Evolutionary conservation across 78 protist species (phyloP).

Genomic region (Mastigamoeba balamuthi): DNA sequence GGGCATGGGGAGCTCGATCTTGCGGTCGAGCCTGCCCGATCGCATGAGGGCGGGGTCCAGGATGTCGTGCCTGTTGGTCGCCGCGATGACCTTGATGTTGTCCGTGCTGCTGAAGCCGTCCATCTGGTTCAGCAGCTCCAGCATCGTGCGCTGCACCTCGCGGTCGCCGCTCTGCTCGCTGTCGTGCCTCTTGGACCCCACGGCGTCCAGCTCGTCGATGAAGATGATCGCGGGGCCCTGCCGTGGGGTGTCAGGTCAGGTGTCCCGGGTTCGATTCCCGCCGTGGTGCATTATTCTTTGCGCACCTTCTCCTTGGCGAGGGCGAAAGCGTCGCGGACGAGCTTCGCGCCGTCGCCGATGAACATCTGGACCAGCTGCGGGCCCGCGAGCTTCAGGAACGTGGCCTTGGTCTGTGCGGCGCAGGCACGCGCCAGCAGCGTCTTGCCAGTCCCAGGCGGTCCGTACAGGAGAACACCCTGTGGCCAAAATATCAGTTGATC

Average conservation of each 20-base stretch:
- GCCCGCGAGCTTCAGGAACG: conserved; percentile 96
- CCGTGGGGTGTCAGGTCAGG: conserved; percentile 96
- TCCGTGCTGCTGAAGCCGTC: conserved; percentile 93
- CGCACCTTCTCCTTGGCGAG: conserved; percentile 98
- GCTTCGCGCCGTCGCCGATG: conserved; percentile 99
- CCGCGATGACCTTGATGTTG: conserved; percentile 96
- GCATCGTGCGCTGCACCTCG: conserved; percentile 96
- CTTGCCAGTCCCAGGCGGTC: conserved; percentile 95
- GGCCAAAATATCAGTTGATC: no score
- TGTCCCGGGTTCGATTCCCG: conserved; percentile 97
- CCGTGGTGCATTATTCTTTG: conserved; percentile 99
- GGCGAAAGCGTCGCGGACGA: conserved; percentile 99
- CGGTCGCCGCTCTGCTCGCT: conserved; percentile 93
- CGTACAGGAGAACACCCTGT: conserved; percentile 82
- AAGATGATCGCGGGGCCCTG: conserved; percentile 95
- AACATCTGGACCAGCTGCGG: conserved; percentile 98
- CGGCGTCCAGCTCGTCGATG: conserved; percentile 99
- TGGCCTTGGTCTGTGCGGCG: conserved; percentile 94
- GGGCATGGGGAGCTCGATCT: conserved; percentile 98
- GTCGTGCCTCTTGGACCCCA: conserved; percentile 96
- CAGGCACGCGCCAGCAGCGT: conserved; percentile 98
- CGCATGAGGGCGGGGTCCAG: conserved; percentile 99
- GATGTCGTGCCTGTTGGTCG: conserved; percentile 98
- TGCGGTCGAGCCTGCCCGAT: conserved; percentile 92
- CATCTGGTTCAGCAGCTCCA: conserved; percentile 97